Percentiles rank a stretch among this genome's conserved stretches.
These are phyloP conservation scores for Colletotrichum cordylinicola DNA, from an alignment of 2,329 filamentous ascomycete species.

Conservation along the genomic window DNA sequence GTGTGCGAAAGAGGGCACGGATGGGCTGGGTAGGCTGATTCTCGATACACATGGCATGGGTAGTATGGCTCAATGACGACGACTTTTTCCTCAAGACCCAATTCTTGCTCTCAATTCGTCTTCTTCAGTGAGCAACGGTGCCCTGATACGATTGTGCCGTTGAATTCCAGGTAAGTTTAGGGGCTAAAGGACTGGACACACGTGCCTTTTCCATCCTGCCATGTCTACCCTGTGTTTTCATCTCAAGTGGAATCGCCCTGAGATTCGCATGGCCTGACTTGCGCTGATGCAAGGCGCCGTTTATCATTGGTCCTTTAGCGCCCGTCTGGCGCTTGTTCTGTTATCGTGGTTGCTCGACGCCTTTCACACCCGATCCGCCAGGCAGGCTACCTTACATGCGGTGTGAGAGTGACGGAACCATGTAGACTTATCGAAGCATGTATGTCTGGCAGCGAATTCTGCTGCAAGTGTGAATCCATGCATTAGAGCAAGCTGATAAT, in stretches of 20 bases:
- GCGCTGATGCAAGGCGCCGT: not conserved
- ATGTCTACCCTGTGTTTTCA: not conserved
- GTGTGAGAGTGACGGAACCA: not conserved
- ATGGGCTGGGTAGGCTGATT: not conserved
- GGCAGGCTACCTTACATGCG: not conserved
- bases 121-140: not conserved
- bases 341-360: not conserved
- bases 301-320: not conserved
- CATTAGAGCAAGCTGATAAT: not conserved
- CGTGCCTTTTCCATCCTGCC: not conserved
- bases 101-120: not conserved
- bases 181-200: not conserved
- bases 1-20: not conserved
- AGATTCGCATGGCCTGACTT: not conserved
- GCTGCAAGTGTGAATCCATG: not conserved
- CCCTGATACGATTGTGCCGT: not conserved
- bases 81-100: not conserved
- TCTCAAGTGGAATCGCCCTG: not conserved
- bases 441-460: not conserved
- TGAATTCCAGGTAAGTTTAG: not conserved
- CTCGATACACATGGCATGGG: conserved; percentile 4
- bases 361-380: not conserved
- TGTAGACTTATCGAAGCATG: not conserved
- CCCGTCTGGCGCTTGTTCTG: not conserved
- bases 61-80: conserved; percentile 21